Percentiles rank a stretch among this genome's conserved stretches.
These are phyloP conservation scores for Podila minutissima DNA, from an alignment of 192 early-diverging fungal species.

Conservation along the genomic window DNA sequence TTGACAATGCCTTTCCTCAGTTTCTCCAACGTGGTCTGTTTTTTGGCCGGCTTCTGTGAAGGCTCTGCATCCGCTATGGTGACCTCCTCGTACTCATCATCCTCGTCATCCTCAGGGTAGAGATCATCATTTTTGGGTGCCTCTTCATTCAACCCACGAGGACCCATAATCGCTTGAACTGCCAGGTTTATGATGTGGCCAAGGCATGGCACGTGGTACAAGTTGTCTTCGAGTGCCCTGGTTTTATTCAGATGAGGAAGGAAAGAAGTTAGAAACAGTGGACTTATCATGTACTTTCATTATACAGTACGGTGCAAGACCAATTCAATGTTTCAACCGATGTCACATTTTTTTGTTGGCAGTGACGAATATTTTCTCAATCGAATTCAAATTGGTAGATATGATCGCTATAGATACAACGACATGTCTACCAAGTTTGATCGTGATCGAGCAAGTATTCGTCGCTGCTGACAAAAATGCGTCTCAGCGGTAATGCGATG, in stretches of 20 bases:
- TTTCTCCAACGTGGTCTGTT: not conserved
- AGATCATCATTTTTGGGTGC: conserved; percentile 8
- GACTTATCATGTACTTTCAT: no score
- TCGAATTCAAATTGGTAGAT: no score
- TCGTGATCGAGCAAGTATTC: no score
- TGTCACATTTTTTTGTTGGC: no score
- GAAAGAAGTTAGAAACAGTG: not conserved
- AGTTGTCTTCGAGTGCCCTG: conserved; percentile 1
- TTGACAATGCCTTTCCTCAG: no score
- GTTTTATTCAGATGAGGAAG: not conserved
- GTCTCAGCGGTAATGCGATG: no score
- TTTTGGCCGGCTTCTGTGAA: not conserved
- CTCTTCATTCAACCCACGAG: conserved; percentile 10
- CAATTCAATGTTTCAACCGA: no score
- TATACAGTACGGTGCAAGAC: no score
- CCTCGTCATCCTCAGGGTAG: conserved; percentile 1
- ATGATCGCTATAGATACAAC: no score
- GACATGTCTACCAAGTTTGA: no score
- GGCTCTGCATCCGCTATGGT: not conserved
- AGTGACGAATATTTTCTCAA: no score
- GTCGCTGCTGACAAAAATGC: no score
- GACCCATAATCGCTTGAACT: conserved; percentile 22
- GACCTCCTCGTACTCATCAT: conserved; percentile 4
- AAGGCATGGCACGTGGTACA: conserved; percentile 31
- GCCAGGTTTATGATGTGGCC: conserved; percentile 26